Percentiles rank a stretch among this genome's conserved stretches.
Evolutionary conservation across 345 rosid genomes (phyloP).

Genomic region (Mercurialis annua): DNA sequence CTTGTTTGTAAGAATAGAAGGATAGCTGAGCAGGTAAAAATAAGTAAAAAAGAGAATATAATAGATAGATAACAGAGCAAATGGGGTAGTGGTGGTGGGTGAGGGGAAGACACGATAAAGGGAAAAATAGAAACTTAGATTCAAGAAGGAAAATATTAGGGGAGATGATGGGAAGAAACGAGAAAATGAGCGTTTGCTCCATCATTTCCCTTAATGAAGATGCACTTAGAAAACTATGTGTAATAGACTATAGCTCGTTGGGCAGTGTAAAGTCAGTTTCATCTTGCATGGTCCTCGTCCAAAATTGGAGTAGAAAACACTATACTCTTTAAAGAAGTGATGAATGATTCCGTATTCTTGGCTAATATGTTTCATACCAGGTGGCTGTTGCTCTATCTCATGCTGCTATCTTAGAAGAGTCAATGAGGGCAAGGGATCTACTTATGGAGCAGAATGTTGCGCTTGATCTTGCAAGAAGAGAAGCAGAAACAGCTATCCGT

Average conservation of each 20-base stretch:
- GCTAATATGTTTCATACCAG: conserved; percentile 31
- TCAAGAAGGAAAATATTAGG: not conserved
- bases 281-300: not conserved
- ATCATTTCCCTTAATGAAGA: not conserved
- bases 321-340: not conserved
- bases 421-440: conserved; percentile 97
- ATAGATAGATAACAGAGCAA: not conserved
- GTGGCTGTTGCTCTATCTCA: conserved; percentile 99
- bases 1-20: not conserved
- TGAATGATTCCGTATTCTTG: not conserved
- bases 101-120: not conserved
- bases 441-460: conserved; percentile 96
- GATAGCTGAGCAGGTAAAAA: not conserved
- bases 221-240: not conserved
- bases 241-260: not conserved
- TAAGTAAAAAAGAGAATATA: not conserved
- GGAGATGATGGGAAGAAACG: not conserved
- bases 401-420: conserved; percentile 96
- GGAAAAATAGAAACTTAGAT: not conserved
- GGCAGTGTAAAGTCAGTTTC: not conserved
- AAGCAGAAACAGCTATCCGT: conserved; percentile 92
- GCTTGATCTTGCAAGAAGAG: conserved; percentile 85
- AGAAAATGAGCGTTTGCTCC: not conserved
- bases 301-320: not conserved
- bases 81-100: no score